phyloP scores from a whole-genome alignment of 75 land plant species.

The Picea sitchensis region DNA sequence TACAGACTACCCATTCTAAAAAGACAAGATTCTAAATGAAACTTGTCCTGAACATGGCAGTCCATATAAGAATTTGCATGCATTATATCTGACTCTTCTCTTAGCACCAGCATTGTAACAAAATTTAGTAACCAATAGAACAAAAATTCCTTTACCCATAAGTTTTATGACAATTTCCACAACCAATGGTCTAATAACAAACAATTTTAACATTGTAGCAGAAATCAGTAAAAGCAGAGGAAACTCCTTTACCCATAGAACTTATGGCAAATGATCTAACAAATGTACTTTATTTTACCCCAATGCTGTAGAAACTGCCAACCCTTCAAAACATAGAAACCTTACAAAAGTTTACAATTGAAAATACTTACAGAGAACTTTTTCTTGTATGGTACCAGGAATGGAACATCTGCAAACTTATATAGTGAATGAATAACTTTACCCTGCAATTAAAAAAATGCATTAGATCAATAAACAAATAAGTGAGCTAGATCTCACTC shows the following conservation, averaged over 20 bases:
- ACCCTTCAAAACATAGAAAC: not conserved
- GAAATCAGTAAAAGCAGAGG: not conserved
- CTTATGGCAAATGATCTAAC: not conserved
- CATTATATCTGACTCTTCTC: too few relatives aligned
- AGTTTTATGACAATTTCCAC: too few relatives aligned
- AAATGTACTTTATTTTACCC: not conserved
- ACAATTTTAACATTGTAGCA: too few relatives aligned
- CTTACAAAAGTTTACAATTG: not conserved
- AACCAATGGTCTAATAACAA: too few relatives aligned
- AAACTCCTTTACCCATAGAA: not conserved
- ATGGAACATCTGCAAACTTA: slow-evolving; percentile 65
- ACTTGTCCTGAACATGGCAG: too few relatives aligned
- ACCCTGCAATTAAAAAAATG: slow-evolving; percentile 39
- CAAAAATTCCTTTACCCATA: too few relatives aligned
- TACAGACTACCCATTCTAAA: too few relatives aligned
- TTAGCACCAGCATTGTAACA: too few relatives aligned
- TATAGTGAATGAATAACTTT: slow-evolving; percentile 71
- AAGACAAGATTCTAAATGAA: too few relatives aligned
- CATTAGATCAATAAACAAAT: not conserved
- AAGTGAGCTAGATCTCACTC: slow-evolving; percentile 19
- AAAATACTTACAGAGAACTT: slow-evolving; percentile 17
- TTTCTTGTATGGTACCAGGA: slow-evolving; percentile 49
- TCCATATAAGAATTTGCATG: too few relatives aligned
- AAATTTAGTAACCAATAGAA: too few relatives aligned
- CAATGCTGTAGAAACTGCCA: too few relatives aligned